Conservation (phyloP, 768 basidiomycete species). For the Vararia minispora region DNA sequence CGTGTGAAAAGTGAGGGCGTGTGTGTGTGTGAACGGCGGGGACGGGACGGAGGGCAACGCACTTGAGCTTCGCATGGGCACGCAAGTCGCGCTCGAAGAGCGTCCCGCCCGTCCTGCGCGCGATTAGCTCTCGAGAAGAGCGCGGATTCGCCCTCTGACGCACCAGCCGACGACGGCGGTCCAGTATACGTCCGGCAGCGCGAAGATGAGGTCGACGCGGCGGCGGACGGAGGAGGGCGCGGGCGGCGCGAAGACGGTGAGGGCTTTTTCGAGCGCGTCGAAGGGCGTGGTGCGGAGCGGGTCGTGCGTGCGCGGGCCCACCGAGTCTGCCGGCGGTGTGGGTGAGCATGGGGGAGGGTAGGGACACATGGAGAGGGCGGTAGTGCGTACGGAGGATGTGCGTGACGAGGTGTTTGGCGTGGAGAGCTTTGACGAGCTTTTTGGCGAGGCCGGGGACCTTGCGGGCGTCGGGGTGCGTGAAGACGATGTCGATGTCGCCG, state of each 20-base stretch:
- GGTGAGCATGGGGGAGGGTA: not conserved
- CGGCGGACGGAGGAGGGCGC: constrained; percentile 32
- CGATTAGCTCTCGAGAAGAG: not conserved
- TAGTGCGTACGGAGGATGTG: constrained; percentile 71
- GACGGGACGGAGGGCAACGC: constrained; percentile 6
- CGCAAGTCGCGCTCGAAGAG: constrained; percentile 86
- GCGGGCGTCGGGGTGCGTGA: constrained; percentile 53
- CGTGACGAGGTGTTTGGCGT: constrained; percentile 55
- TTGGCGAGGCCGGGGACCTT: constrained; percentile 54
- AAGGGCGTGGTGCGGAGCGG: constrained; percentile 47
- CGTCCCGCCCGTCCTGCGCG: constrained; percentile 68
- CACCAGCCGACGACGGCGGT: constrained; percentile 86
- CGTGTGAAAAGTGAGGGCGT: constrained; percentile 2
- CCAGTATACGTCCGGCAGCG: constrained; percentile 70
- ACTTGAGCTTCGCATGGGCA: constrained; percentile 59
- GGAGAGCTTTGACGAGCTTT: constrained; percentile 44
- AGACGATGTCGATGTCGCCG: constrained; percentile 85
- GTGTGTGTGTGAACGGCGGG: not conserved
- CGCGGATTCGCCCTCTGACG: constrained; percentile 8
- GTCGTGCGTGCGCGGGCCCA: constrained; percentile 46
- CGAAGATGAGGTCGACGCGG: constrained; percentile 78
- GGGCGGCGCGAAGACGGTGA: constrained; percentile 71
- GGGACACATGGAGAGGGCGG: not conserved
- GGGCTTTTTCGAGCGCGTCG: constrained; percentile 77
- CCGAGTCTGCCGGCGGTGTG: constrained; percentile 34